Evolutionary conservation across 352 stramenopile species (phyloP).

Genomic region (Globisporangium yorkense): DNA sequence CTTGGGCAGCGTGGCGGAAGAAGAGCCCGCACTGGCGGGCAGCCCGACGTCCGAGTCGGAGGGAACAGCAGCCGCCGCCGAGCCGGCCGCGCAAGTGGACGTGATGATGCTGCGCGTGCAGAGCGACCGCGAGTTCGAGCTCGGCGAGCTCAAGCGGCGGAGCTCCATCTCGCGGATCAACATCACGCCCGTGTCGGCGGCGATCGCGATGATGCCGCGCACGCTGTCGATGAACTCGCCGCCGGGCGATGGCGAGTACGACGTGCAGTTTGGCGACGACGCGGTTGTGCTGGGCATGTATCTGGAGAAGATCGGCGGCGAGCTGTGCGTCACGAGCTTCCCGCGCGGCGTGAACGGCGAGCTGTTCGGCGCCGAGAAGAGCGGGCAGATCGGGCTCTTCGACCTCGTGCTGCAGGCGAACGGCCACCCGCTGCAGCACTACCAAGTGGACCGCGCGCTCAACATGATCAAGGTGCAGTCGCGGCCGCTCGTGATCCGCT

Average conservation of each 20-base stretch:
- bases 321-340: slow-evolving; percentile 77
- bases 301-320: slow-evolving; percentile 65
- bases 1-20: slow-evolving; percentile 24
- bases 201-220: slow-evolving; percentile 77
- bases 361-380: slow-evolving; percentile 73
- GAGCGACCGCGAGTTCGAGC: slow-evolving; percentile 42
- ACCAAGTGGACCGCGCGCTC: slow-evolving; percentile 71
- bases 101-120: slow-evolving; percentile 40
- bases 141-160: slow-evolving; percentile 41
- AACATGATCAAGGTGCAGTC: slow-evolving; percentile 85
- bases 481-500: slow-evolving; percentile 71
- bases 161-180: slow-evolving; percentile 54
- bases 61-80: background rate
- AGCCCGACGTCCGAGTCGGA: background rate
- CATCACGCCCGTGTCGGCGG: slow-evolving; percentile 66
- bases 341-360: slow-evolving; percentile 55
- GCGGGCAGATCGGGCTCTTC: slow-evolving; percentile 63
- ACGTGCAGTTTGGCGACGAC: slow-evolving; percentile 68
- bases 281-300: slow-evolving; percentile 74
- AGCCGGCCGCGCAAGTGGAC: background rate
- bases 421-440: slow-evolving; percentile 75
- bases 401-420: slow-evolving; percentile 75
- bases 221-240: slow-evolving; percentile 67
- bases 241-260: slow-evolving; percentile 55
- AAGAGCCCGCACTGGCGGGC: slow-evolving; percentile 14